Percentiles rank a stretch among this genome's conserved stretches.
Conservation (phyloP, 345 rosid species). For the Abelmoschus esculentus region DNA sequence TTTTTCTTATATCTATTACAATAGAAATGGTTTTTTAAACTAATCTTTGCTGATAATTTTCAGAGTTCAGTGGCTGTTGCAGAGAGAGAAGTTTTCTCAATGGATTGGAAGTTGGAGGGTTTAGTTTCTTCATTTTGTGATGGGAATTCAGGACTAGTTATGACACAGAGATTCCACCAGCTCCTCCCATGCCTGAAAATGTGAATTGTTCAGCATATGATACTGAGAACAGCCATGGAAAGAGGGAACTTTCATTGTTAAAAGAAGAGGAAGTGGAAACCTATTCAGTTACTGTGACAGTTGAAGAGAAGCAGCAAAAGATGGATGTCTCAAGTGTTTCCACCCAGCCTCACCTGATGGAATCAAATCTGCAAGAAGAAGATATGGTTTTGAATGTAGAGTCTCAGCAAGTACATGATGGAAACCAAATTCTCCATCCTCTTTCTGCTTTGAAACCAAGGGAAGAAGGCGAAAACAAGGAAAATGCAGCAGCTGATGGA, state of each 20-base stretch:
- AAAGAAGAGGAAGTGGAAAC: not conserved
- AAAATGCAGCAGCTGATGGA: conserved; percentile 15
- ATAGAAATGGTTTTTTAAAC: too few relatives aligned
- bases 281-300: not conserved
- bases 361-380: conserved; percentile 1
- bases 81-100: too few relatives aligned
- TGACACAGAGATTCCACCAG: conserved; percentile 25
- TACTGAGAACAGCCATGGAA: conserved; percentile 16
- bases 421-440: conserved; percentile 22
- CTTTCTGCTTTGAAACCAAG: conserved; percentile 9
- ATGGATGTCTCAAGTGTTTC: not conserved
- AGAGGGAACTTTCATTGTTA: not conserved
- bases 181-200: conserved; percentile 6
- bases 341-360: conserved; percentile 1
- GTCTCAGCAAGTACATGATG: conserved; percentile 16
- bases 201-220: conserved; percentile 5
- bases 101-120: conserved; percentile 35
- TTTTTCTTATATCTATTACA: too few relatives aligned
- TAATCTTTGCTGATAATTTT: too few relatives aligned
- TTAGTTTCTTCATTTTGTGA: conserved; percentile 27
- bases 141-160: conserved; percentile 27
- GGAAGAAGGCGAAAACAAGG: conserved; percentile 16
- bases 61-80: too few relatives aligned
- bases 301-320: conserved; percentile 7
- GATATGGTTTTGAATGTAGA: conserved; percentile 10